Evolutionary conservation across 306 rosid species (phyloP).

Genomic region (Vicia faba): DNA sequence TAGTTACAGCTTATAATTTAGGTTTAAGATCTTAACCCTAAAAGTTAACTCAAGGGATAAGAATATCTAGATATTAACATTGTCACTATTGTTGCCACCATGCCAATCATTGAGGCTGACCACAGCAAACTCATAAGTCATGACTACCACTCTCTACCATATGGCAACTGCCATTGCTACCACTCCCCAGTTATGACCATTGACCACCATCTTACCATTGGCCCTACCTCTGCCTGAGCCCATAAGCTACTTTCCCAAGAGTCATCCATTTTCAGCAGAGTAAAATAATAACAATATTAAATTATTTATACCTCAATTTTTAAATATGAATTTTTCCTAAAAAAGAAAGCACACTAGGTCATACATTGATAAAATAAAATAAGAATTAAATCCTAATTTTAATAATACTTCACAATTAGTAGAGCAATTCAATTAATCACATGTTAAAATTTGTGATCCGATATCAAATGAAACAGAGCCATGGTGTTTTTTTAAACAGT

Average conservation of each 20-base stretch:
- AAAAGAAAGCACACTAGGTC: conserved; percentile 6
- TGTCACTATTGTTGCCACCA: background rate
- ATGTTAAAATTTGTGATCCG: conserved; percentile 7
- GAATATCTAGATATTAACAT: background rate
- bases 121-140: background rate
- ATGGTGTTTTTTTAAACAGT: conserved; percentile 14
- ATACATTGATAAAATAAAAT: background rate
- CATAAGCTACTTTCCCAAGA: background rate
- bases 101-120: background rate
- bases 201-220: no score
- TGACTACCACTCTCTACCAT: background rate
- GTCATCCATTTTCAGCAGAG: background rate
- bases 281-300: background rate
- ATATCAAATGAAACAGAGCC: conserved; percentile 25
- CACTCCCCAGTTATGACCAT: no score
- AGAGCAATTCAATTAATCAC: conserved; percentile 9
- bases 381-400: background rate
- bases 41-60: background rate
- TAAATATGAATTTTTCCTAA: background rate
- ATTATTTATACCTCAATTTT: conserved; percentile 2
- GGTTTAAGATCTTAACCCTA: background rate
- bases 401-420: conserved; percentile 25
- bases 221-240: background rate
- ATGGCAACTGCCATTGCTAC: no score
- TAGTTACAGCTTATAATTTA: background rate